Evolutionary conservation across 345 rosid genomes (phyloP), one percentile per base, ranked within the genome.

Genomic region (Eucalyptus regnans): DNA sequence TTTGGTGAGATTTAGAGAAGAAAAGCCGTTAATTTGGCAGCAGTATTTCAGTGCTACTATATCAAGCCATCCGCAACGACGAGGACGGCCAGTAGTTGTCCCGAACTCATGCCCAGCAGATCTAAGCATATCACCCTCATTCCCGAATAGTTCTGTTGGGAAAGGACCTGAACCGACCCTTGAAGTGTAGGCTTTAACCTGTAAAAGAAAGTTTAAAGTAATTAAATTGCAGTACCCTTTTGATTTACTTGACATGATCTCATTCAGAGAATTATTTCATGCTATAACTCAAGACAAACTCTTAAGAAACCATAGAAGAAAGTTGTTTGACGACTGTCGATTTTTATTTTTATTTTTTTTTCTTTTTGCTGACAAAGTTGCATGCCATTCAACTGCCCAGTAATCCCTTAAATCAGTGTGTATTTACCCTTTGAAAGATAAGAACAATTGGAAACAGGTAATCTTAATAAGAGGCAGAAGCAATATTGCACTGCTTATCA

Each of bases 11-110:
- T 98, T 98, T 48, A 98, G 93, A 31, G 99, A 96, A 51, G 99
- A 94, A 90, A 98, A 97, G 50, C 99, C 99, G 68, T 98, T 98
- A 89, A 98, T 95, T 91, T 95, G 98, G 92, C 98, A 97, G 91
- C 96, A 92, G 91, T 91, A 98, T 90, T 91, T 96, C 91, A 97
- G 90, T 8, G 99, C 99, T 91, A 98, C 99, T 86, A 98, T 88
- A 92, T 98, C 99, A 37, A 98, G 99, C 99, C 99, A 98, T 62
- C 99, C 99, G 87, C 99, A 98, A 86, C 99, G 98, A 51, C 99
- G 98, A 91, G 99, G 99, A 58, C 99, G 99, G 50, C 99, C 99
- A 22, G 99, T 98, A 44, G 98, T 95, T 41, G 99, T 97, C 88
- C 99, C 99, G 90, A 98, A 97, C 92, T 96, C 99, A 79, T 96